Evolutionary conservation across 208 protist species (phyloP), one percentile per base, ranked within the genome.

Genomic region (Leishmania major): DNA sequence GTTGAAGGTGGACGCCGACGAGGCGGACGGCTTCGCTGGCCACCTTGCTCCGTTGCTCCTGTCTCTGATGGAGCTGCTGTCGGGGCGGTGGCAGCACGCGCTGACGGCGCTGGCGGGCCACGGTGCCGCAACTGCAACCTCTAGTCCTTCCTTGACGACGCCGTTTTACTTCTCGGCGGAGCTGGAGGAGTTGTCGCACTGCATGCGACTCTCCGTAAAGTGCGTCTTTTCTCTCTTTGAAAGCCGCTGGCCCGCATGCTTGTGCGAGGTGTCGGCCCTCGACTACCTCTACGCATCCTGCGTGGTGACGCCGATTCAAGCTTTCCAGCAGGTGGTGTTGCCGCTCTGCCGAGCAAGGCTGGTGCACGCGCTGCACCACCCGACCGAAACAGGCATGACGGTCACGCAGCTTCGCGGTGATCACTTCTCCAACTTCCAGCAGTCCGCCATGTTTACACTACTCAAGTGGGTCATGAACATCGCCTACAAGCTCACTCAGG

Each of bases 151-250:
- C 64, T 47, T 85, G 43, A 19, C 76, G 37, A 55, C 78, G 43
- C 79, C 76, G 13, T 77, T 88, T 53, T 47, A 72, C 66, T 82
- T 84, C 64, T 77, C 75, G 10, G 49, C 78, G 45, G 76, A 87
- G 64, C 79, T 95, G 51, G 84, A 90, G 37, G 90, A 93, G 77
- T 80, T 96, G 10, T 85, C 87, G 11, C 90, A 96, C 76, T 95
- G 93, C 83, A 83, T 96, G 77, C 93, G 93, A 47, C 76, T 96
- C 49, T 77, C 81, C n/a, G 69, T 92, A 31, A 97, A 97, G 86
- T 95, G 92, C 80, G 75, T 96, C 71, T 85, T 88, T 57, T 90
- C 87, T 13, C 87, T 96, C 51, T 85, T 87, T 35, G 67, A 77
- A 1, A 80, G 60, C 11, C 89, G 93, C 55, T 96, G 87, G 88